Evolutionary conservation across 805 yeast species (phyloP).

Genomic region (Ogataea wickerhamii): DNA sequence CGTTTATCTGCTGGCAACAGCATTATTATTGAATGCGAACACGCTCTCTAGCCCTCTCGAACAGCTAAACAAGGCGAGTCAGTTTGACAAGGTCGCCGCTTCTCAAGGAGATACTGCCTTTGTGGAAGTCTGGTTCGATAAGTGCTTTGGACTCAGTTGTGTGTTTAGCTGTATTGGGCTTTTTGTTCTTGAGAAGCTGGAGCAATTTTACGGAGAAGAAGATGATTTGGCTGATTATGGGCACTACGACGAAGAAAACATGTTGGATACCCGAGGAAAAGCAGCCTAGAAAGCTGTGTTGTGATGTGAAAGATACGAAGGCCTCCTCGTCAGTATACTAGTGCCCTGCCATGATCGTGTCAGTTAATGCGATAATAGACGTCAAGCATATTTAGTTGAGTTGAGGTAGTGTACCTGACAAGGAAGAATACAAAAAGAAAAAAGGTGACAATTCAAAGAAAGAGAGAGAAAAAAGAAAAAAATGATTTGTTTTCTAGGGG

Average conservation of each 20-base stretch:
- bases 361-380: no score
- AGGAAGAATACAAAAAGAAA: not conserved
- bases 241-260: conserved; percentile 30
- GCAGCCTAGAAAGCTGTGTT: no score
- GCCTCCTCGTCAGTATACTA: no score
- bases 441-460: conserved; percentile 2
- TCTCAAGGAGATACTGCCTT: conserved; percentile 28
- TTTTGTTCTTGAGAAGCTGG: conserved; percentile 24
- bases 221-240: conserved; percentile 20
- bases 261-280: conserved; percentile 18
- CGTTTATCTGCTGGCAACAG: conserved; percentile 49
- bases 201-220: conserved; percentile 20
- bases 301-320: no score
- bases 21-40: conserved; percentile 45
- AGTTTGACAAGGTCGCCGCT: conserved; percentile 27
- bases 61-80: conserved; percentile 4
- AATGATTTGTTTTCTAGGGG: not conserved
- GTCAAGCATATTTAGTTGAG: no score
- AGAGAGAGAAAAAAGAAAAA: conserved; percentile 2
- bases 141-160: conserved; percentile 45
- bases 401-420: not conserved
- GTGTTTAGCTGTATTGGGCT: conserved; percentile 31
- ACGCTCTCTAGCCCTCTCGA: conserved; percentile 42
- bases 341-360: no score
- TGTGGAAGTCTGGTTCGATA: conserved; percentile 50